Percentiles rank a stretch among this genome's conserved stretches.
These are phyloP conservation scores for Stipa capillata DNA, from an alignment of 176 grass and related monocot species.

Conservation along the genomic window DNA sequence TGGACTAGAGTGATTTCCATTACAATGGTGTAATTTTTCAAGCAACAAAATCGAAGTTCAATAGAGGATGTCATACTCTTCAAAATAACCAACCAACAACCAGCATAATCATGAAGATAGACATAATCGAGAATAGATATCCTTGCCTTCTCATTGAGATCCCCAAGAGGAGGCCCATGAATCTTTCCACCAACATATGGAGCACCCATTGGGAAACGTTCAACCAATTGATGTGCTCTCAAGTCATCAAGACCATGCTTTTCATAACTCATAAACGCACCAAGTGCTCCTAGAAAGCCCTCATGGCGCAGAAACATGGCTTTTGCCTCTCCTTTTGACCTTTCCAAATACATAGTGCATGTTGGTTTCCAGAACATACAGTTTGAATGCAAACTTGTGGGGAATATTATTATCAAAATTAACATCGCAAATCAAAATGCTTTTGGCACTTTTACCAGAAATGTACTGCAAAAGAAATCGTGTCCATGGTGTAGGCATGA, in stretches of 20 bases:
- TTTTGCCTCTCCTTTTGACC: conserved; percentile 85
- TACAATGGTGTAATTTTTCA: neutral
- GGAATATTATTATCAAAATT: neutral
- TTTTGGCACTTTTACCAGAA: conserved; percentile 67
- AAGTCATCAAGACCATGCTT: conserved; percentile 95
- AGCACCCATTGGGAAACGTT: conserved; percentile 97
- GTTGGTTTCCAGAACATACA: neutral
- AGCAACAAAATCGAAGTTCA: neutral
- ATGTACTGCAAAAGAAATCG: conserved; percentile 95
- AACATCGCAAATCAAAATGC: neutral
- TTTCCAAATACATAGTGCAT: conserved; percentile 15
- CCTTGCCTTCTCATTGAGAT: conserved; percentile 93
- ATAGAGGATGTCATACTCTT: neutral
- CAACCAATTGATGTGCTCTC: conserved; percentile 81
- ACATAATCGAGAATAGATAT: conserved; percentile 8
- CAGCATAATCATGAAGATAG: neutral
- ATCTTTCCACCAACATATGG: conserved; percentile 92
- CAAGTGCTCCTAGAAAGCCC: conserved; percentile 92
- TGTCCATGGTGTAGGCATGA: conserved; percentile 99
- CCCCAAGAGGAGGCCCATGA: conserved; percentile 87
- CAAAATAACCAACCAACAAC: conserved; percentile 11
- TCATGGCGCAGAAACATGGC: conserved; percentile 98
- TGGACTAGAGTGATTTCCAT: neutral
- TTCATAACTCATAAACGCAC: conserved; percentile 97
- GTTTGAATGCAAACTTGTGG: neutral